Base-by-base conservation (phyloP, 1,139 yeast species). In the Scheffersomyces titani region DNA sequence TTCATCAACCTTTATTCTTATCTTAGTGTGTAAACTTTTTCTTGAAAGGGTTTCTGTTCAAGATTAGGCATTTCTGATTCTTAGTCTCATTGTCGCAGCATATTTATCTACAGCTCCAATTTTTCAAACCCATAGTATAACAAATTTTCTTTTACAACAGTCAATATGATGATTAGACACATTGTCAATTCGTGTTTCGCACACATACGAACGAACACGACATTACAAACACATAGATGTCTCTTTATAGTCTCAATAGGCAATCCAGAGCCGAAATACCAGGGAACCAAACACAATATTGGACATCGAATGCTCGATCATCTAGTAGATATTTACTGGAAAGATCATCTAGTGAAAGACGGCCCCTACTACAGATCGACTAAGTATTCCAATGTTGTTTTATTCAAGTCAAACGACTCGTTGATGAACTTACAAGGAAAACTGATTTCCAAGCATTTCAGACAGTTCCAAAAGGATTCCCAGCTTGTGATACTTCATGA, bases 231-330 rank as follows among this genome's bases (percentile, higher is more conserved):
- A 44, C 49, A 50, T 51, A 50, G 71, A 67, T 67, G 70, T 51
- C 53, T 81, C 5, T 66, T 82, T 61, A 65, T 86, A 9, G 84
- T 87, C 5, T 89, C 94, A 0, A 75, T 92, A 3, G 97, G 97
- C 0, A 92, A 92, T 66, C 97, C 97, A 0, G 92, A 87, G 54
- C 80, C 85, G 0, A 71, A 76, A 52, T 90, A 83, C 64, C 70
- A 72, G 18, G 77, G 77, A 6, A 89, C 97, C 0, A 77, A 97
- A 51, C 97, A 92, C 67, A 90, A 87, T 60, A 90, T 88, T 0
- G 97, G 97, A 2, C 91, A 88, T 64, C 69, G 77, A 55, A 76
- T 86, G 36, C 65, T 84, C 55, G 76, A 79, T 52, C 67, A 63
- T 62, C 59, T 81, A 16, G 67, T 70, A 3, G 61, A 64, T 3